Percentiles rank a stretch among this genome's conserved stretches.
phyloP scores from a whole-genome alignment of 495 filamentous ascomycete species.

The Penicillium mononematosum region DNA sequence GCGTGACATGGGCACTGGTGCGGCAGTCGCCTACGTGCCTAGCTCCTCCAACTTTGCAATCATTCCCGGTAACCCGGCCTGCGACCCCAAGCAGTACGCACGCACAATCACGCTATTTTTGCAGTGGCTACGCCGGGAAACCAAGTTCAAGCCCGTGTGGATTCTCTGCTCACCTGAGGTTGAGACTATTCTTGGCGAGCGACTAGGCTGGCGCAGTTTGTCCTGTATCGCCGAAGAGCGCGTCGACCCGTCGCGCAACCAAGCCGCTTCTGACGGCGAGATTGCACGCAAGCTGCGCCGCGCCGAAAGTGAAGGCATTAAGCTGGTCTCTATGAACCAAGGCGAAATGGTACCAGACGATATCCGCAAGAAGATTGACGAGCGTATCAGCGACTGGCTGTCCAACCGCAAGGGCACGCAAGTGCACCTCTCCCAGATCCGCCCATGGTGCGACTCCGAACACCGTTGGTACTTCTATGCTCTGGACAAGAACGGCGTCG shows the following conservation, averaged over 20 bases:
- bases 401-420: constrained; percentile 73
- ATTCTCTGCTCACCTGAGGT: constrained; percentile 66
- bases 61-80: constrained; percentile 78
- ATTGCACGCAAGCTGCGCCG: constrained; percentile 70
- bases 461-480: constrained; percentile 84
- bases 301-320: constrained; percentile 74
- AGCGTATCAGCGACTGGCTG: constrained; percentile 75
- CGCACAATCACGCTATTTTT: constrained; percentile 71
- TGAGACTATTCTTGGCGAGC: constrained; percentile 70
- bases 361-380: constrained; percentile 61
- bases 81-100: constrained; percentile 67
- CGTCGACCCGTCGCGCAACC: constrained; percentile 60
- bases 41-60: constrained; percentile 70
- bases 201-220: constrained; percentile 78
- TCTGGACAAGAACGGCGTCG: constrained; percentile 60
- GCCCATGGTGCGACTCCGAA: constrained; percentile 72
- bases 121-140: constrained; percentile 65
- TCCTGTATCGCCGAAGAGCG: constrained; percentile 84
- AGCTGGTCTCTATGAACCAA: constrained; percentile 62
- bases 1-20: constrained; percentile 73
- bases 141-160: constrained; percentile 78
- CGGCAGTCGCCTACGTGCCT: constrained; percentile 74
- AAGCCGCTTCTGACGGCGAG: constrained; percentile 54
- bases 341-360: constrained; percentile 62
- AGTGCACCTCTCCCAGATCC: constrained; percentile 81